Conservation (phyloP, 2,329 filamentous ascomycete genomes). For the Aureobasidium pullulans region DNA sequence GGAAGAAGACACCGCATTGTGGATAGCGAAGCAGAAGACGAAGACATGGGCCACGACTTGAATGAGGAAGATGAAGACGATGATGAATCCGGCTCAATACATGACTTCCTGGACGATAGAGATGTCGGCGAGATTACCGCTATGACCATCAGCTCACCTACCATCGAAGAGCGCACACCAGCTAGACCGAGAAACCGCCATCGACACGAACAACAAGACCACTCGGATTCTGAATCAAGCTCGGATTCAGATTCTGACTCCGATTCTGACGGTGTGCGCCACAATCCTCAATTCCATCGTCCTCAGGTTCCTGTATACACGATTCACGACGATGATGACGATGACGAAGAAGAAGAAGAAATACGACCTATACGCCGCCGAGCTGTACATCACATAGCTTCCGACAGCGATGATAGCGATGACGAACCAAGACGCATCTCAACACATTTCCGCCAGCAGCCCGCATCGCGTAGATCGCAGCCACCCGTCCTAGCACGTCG, state of each 20-base stretch:
- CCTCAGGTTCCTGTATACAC: neutral
- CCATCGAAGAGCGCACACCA: neutral
- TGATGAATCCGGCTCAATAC: constrained; percentile 8
- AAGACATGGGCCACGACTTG: neutral
- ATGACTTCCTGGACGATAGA: constrained; percentile 19
- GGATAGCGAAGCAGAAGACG: neutral
- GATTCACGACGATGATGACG: neutral
- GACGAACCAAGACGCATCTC: neutral
- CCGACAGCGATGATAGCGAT: neutral
- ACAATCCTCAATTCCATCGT: neutral
- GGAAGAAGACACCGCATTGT: neutral
- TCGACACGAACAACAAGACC: neutral
- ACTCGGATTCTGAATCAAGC: neutral
- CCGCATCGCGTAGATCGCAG: neutral
- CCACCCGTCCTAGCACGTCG: neutral
- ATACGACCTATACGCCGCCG: neutral
- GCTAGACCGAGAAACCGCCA: neutral
- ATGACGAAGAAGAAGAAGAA: neutral
- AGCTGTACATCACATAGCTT: neutral
- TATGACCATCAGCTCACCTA: neutral
- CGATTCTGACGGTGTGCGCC: neutral
- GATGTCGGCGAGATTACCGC: constrained; percentile 14
- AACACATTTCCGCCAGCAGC: neutral
- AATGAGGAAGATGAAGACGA: constrained; percentile 18
- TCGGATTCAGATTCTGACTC: neutral